phyloP scores from a whole-genome alignment of 2,329 filamentous ascomycete species.

The Cladosporium halotolerans region DNA sequence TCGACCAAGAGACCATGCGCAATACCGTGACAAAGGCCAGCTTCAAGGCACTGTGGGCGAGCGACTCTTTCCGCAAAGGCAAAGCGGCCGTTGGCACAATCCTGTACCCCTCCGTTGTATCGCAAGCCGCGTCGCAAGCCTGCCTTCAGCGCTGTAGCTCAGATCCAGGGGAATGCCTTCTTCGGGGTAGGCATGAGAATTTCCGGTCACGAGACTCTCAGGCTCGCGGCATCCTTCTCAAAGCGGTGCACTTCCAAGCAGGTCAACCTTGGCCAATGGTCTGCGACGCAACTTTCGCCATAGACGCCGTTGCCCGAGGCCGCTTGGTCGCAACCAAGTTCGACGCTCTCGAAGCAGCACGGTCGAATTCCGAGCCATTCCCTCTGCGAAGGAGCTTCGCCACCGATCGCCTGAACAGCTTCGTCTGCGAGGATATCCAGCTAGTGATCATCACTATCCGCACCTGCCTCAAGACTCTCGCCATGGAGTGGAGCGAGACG shows the following conservation, averaged over 20 bases:
- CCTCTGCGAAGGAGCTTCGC: background rate
- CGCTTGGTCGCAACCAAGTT: conserved; percentile 13
- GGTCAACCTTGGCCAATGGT: conserved; percentile 18
- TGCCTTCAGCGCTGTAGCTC: background rate
- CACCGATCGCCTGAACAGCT: background rate
- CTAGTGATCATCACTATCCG: conserved; percentile 18
- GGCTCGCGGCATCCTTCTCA: background rate
- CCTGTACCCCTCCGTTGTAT: background rate
- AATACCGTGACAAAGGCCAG: background rate
- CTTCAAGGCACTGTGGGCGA: background rate
- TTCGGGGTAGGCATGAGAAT: background rate
- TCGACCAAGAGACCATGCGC: background rate
- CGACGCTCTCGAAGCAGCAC: conserved; percentile 14
- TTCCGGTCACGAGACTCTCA: background rate
- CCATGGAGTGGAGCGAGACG: conserved; percentile 17
- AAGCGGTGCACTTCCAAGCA: conserved; percentile 8
- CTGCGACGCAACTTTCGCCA: conserved; percentile 20
- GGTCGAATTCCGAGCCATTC: background rate
- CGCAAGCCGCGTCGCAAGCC: background rate
- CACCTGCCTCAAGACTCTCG: conserved; percentile 13
- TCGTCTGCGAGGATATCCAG: conserved; percentile 11
- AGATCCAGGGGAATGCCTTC: too few species aligned
- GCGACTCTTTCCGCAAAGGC: background rate
- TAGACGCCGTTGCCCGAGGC: conserved; percentile 18
- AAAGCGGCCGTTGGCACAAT: background rate